These are phyloP conservation scores for Talaromyces liani DNA, from an alignment of 495 filamentous ascomycete genomes.

Conservation along the genomic window DNA sequence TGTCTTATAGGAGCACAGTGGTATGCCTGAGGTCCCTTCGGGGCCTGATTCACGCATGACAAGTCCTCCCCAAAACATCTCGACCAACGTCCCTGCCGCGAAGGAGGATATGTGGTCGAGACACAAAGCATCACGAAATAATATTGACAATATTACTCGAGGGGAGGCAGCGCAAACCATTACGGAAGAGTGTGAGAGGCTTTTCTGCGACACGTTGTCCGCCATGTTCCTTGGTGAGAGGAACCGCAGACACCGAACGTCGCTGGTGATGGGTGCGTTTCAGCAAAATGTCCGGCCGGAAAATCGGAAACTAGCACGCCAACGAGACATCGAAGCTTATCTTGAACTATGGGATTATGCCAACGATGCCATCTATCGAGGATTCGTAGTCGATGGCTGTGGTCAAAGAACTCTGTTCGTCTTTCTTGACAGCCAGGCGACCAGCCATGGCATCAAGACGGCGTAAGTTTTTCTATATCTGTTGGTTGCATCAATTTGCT, in stretches of 20 bases:
- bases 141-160: conserved; percentile 24
- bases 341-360: conserved; percentile 88
- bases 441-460: conserved; percentile 73
- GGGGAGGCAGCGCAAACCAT: conserved; percentile 91
- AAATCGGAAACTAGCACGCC: conserved; percentile 17
- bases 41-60: conserved; percentile 64
- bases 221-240: conserved; percentile 93
- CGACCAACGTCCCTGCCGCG: conserved; percentile 46
- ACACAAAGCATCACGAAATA: conserved; percentile 33
- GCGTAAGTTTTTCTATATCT: conserved; percentile 57
- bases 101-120: conserved; percentile 41
- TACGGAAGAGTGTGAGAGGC: conserved; percentile 99
- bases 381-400: conserved; percentile 59
- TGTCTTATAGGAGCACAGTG: conserved; percentile 68
- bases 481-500: neutral
- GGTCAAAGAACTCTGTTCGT: conserved; percentile 72
- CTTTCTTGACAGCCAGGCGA: conserved; percentile 68
- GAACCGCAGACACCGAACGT: conserved; percentile 54
- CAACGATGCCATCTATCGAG: conserved; percentile 73
- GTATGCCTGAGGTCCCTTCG: conserved; percentile 94
- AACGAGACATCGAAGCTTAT: conserved; percentile 39
- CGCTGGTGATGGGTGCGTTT: conserved; percentile 71
- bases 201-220: conserved; percentile 93
- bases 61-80: conserved; percentile 78
- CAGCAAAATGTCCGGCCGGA: conserved; percentile 24